Evolutionary conservation across 2,329 filamentous ascomycete genomes (phyloP).

Genomic region (Talaromyces sp.): DNA sequence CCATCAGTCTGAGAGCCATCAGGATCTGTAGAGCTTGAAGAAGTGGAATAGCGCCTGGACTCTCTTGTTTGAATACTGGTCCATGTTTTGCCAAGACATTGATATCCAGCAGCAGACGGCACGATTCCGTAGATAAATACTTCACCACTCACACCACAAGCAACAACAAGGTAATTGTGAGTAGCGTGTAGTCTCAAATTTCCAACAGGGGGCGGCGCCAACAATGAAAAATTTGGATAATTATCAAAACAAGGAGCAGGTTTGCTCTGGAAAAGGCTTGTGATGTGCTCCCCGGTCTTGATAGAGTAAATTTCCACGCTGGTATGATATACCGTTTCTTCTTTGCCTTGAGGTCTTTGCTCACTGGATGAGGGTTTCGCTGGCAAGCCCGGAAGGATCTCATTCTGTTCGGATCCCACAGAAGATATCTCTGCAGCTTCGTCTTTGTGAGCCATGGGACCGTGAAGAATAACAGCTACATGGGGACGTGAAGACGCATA

Average conservation of each 20-base stretch:
- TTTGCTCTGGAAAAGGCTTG: conserved; percentile 70
- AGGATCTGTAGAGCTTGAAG: conserved; percentile 45
- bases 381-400: conserved; percentile 29
- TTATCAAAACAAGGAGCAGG: conserved; percentile 57
- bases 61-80: conserved; percentile 67
- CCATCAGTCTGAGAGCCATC: conserved; percentile 42
- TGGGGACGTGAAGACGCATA: conserved; percentile 63
- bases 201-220: conserved; percentile 67
- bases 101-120: conserved; percentile 40
- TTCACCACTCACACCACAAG: conserved; percentile 81
- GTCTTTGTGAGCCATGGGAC: conserved; percentile 59
- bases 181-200: conserved; percentile 72
- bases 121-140: conserved; percentile 68
- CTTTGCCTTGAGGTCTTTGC: conserved; percentile 26
- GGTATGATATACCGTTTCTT: conserved; percentile 64
- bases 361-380: conserved; percentile 23
- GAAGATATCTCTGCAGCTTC: conserved; percentile 34
- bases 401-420: conserved; percentile 34
- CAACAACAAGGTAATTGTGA: conserved; percentile 66
- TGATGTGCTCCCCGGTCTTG: conserved; percentile 66
- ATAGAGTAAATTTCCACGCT: conserved; percentile 87
- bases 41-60: conserved; percentile 44
- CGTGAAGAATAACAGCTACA: conserved; percentile 76
- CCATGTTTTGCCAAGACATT: conserved; percentile 87
- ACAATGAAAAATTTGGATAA: conserved; percentile 59